Conservation (phyloP, 169 alveolate species). For the Fabrea salina region DNA sequence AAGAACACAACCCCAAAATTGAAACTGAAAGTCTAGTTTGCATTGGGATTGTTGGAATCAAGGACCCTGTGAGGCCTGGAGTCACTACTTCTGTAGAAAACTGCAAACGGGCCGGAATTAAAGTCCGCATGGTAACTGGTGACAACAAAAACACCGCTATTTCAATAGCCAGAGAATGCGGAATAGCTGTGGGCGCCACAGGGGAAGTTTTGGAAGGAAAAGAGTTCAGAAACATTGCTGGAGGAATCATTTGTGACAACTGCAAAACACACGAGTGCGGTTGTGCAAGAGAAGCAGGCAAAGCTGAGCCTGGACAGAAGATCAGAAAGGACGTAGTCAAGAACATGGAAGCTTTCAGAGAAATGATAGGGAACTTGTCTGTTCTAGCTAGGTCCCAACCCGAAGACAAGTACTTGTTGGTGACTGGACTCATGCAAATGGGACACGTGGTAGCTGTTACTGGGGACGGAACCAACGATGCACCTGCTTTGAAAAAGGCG, state of each 20-base stretch:
- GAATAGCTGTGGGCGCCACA: constrained; percentile 65
- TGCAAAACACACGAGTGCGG: constrained; percentile 61
- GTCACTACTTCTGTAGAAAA: constrained; percentile 83
- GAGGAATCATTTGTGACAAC: constrained; percentile 73
- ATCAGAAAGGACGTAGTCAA: constrained; percentile 73
- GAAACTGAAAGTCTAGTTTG: constrained; percentile 61
- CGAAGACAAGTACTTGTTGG: constrained; percentile 85
- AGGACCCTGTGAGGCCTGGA: constrained; percentile 82
- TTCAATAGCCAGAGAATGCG: constrained; percentile 85
- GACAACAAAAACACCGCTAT: constrained; percentile 86
- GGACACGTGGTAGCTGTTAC: constrained; percentile 91
- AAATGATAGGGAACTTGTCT: constrained; percentile 56
- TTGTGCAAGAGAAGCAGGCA: constrained; percentile 53
- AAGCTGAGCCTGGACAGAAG: constrained; percentile 50
- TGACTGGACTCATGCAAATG: constrained; percentile 62
- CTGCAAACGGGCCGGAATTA: constrained; percentile 85
- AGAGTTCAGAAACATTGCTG: constrained; percentile 47
- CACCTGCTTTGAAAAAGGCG: constrained; percentile 93
- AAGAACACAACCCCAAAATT: constrained; percentile 33
- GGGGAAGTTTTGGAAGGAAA: constrained; percentile 59
- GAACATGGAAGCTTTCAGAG: constrained; percentile 66
- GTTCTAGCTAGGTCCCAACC: constrained; percentile 91
- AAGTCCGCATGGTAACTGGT: constrained; percentile 90
- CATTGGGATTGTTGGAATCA: constrained; percentile 82
- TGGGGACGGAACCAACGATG: constrained; percentile 95